Conservation (phyloP, 306 rosid genomes). For the Arachis hypogaea region DNA sequence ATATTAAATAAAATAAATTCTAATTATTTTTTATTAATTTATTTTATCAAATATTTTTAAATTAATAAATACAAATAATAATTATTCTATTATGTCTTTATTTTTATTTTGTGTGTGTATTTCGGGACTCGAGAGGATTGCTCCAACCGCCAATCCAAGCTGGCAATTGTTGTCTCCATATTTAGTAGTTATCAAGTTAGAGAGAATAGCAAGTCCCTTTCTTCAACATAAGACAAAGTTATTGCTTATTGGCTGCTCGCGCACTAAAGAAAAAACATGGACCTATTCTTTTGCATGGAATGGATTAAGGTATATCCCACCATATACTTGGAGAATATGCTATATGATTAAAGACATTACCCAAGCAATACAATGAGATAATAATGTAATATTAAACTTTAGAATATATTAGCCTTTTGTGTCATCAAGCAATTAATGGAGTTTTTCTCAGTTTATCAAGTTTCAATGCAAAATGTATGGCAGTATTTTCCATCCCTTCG, state of each 20-base stretch:
- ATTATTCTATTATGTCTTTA: too few relatives aligned
- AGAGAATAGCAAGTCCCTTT: not conserved
- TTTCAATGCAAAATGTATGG: not conserved
- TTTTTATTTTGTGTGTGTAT: too few relatives aligned
- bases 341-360: too few relatives aligned
- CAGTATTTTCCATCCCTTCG: not conserved
- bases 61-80: too few relatives aligned
- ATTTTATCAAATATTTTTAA: too few relatives aligned
- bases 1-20: too few relatives aligned
- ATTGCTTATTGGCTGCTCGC: not conserved
- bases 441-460: not conserved
- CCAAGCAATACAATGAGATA: not conserved
- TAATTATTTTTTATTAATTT: too few relatives aligned
- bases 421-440: not conserved
- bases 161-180: not conserved
- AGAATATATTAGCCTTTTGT: too few relatives aligned
- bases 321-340: not conserved
- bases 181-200: not conserved
- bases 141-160: not conserved
- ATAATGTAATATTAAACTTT: not conserved
- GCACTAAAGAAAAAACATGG: not conserved
- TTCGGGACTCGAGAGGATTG: not conserved
- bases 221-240: not conserved
- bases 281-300: not conserved
- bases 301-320: conserved; percentile 1